Evolutionary conservation across 129 eudicot species (phyloP).

Genomic region (Rutidosis leptorrhynchoides): DNA sequence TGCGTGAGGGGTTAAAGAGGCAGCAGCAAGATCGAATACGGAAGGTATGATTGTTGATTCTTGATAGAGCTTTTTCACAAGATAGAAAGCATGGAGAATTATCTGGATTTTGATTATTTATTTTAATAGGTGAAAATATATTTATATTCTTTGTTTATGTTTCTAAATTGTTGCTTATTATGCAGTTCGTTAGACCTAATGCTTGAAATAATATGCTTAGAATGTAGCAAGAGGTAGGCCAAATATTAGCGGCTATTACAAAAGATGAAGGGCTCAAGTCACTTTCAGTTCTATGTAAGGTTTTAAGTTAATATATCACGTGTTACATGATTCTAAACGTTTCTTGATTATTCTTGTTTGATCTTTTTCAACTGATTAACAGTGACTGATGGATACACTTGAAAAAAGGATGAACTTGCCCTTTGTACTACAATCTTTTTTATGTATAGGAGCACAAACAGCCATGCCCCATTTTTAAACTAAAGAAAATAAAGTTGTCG

Average conservation of each 20-base stretch:
- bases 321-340: constrained; percentile 7
- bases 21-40: no score
- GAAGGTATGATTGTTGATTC: no score
- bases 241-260: constrained; percentile 87
- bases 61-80: no score
- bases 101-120: constrained; percentile 49
- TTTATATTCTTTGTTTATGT: background rate
- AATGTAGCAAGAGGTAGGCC: constrained; percentile 91
- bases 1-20: no score
- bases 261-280: constrained; percentile 95
- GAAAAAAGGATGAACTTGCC: constrained; percentile 77
- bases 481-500: constrained; percentile 74
- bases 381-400: constrained; percentile 90
- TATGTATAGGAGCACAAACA: constrained; percentile 85
- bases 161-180: background rate
- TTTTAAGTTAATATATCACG: constrained; percentile 20
- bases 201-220: constrained; percentile 85
- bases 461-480: constrained; percentile 98
- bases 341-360: background rate
- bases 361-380: constrained; percentile 29
- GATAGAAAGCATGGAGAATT: no score
- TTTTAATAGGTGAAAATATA: background rate
- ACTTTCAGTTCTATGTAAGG: constrained; percentile 95
- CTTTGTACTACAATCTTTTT: constrained; percentile 85
- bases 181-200: constrained; percentile 90